Evolutionary conservation across 2,329 filamentous ascomycete genomes (phyloP).

Genomic region (Pezicula carpinea): DNA sequence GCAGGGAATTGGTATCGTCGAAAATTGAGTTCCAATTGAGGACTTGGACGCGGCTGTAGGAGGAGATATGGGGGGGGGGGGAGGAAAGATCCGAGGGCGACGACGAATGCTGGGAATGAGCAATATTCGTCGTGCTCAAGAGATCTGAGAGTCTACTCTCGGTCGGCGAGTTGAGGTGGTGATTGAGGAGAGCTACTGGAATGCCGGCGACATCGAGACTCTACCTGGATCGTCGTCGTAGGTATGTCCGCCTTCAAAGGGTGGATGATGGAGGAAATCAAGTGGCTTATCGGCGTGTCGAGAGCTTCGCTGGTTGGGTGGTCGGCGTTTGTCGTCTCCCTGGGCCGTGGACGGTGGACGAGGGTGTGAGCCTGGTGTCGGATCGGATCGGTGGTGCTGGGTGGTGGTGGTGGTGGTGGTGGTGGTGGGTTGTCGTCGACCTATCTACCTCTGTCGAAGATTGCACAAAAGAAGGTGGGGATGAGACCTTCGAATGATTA

Average conservation of each 20-base stretch:
- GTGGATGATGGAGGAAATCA: neutral
- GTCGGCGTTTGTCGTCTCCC: neutral
- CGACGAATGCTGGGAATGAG: neutral
- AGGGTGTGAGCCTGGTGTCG: conserved; percentile 3
- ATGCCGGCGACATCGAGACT: conserved; percentile 20
- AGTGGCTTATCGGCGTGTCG: neutral
- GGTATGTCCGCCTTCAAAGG: conserved; percentile 5
- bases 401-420: conserved; percentile 7
- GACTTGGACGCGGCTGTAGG: conserved; percentile 9
- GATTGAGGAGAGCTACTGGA: conserved; percentile 14
- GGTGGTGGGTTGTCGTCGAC: conserved; percentile 4
- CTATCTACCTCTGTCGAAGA: conserved; percentile 2
- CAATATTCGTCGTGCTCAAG: conserved; percentile 5
- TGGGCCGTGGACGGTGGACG: conserved; percentile 1
- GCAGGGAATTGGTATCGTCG: conserved; percentile 10
- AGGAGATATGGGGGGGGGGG: conserved; percentile 1
- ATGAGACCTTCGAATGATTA: conserved; percentile 18
- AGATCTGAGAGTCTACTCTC: neutral
- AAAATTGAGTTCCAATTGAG: conserved; percentile 7
- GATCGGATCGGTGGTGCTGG: conserved; percentile 7
- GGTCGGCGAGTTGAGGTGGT: conserved; percentile 5
- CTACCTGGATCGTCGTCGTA: conserved; percentile 5
- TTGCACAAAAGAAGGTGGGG: conserved; percentile 21
- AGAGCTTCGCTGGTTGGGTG: neutral
- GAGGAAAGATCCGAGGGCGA: conserved; percentile 1